Evolutionary conservation across 352 stramenopile species (phyloP), one percentile per base, ranked within the genome.

Genomic region (Globisporangium irregulare): DNA sequence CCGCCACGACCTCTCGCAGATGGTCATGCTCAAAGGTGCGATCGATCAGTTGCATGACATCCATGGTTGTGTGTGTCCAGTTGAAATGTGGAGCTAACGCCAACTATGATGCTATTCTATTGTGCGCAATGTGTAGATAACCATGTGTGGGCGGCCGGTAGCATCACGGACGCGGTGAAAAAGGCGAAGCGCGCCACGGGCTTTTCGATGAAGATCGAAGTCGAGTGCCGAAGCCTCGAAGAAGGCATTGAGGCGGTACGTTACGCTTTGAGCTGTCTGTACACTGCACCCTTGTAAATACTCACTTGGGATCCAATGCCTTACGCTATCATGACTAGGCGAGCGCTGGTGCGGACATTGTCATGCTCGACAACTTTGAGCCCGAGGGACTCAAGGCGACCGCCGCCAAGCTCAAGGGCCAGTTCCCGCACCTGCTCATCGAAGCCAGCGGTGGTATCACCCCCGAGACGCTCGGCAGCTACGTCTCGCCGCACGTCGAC

Each of bases 331-430:
- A 24, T 51, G 6, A 32, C 10, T 68, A 88, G 80, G 84, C 87
- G 32, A 85, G 54, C 1, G 87, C 83, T 4, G 87, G 87, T 10
- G 87, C 87, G 34, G 86, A 98, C 70, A 97, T 99, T 74, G 90
- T 99, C 34, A 99, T 99, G 98, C 83, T 99, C 20, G 98, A 99
- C 84, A 99, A 99, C 82, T 99, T 99, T 80, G 82, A 90, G 70
- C 96, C 96, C 5, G 84, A 92, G 18, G 60, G 88, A 72, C 77
- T 99, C 46, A 98, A 98, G 76, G 74, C 80, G 55, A 97, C 96
- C 61, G 97, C 97, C 0, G 79, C 75, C 10, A 77, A 77, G 58
- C 86, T 99, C 56, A 99, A 99, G 81, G 67, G 77, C 29, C 81
- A 97, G 75, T 99, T 96, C 82, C 93, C 97, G 18, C 84, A 98